Conservation (phyloP, 2,329 filamentous ascomycete genomes). For the Paraconiothyrium sp. region DNA sequence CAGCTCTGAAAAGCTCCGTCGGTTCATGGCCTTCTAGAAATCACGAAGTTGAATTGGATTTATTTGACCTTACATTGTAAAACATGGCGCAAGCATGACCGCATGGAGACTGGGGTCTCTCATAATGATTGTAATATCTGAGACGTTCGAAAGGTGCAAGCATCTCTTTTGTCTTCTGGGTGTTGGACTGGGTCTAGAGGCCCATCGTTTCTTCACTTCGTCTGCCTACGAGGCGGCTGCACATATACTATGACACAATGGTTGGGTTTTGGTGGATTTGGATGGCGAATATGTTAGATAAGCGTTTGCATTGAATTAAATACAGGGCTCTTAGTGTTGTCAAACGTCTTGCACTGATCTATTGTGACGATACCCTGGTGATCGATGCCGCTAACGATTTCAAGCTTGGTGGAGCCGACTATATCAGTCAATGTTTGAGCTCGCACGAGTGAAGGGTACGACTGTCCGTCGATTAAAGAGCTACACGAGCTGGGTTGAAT, state of each 20-base stretch:
- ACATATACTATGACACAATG: slow-evolving; percentile 48
- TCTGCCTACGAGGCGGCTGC: slow-evolving; percentile 39
- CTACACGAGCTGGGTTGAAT: too few species aligned
- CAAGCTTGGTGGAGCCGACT: too few species aligned
- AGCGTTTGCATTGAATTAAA: slow-evolving; percentile 47
- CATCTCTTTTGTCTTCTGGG: slow-evolving; percentile 42
- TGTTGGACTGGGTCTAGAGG: slow-evolving; percentile 42
- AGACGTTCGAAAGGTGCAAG: slow-evolving; percentile 31
- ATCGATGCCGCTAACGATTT: too few species aligned
- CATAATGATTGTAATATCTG: slow-evolving; percentile 53
- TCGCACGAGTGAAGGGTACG: too few species aligned
- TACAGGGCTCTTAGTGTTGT: slow-evolving; percentile 36
- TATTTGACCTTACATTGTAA: slow-evolving; percentile 48
- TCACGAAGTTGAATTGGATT: slow-evolving; percentile 15
- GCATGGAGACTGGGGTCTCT: slow-evolving; percentile 40
- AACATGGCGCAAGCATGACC: slow-evolving; percentile 48
- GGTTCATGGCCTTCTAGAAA: slow-evolving; percentile 47
- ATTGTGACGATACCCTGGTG: background rate
- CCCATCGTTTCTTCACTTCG: slow-evolving; percentile 16
- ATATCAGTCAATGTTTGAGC: too few species aligned
- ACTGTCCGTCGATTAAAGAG: too few species aligned
- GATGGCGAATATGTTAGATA: slow-evolving; percentile 51
- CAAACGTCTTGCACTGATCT: background rate
- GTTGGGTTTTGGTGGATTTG: slow-evolving; percentile 38
- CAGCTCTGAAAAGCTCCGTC: slow-evolving; percentile 33